A percentile compares a stretch with the other conserved stretches of the same genome.
Conservation (phyloP, 306 rosid genomes). For the Lablab purpureus region DNA sequence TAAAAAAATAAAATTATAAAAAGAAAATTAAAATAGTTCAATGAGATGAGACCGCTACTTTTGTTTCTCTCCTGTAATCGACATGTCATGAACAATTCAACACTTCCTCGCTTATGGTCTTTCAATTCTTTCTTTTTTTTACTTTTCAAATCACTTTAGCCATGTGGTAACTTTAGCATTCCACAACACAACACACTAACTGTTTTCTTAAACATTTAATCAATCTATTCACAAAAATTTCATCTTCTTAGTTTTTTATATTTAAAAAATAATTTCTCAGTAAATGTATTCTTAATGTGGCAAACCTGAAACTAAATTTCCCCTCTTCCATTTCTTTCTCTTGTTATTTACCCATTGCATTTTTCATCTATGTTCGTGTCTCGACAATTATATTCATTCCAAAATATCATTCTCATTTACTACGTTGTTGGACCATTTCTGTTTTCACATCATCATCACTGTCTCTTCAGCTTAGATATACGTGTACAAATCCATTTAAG, state of each 20-base stretch:
- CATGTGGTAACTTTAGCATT: no score
- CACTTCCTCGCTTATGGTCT: not conserved
- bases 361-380: not conserved
- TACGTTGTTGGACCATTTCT: conserved; percentile 4
- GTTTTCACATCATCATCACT: not conserved
- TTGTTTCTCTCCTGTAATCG: conserved; percentile 1
- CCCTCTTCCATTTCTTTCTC: not conserved
- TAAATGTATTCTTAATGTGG: no score
- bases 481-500: no score
- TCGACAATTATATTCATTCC: not conserved
- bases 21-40: not conserved
- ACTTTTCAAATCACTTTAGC: not conserved
- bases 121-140: not conserved
- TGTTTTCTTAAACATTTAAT: no score
- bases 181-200: no score
- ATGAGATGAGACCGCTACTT: not conserved
- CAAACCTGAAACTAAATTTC: no score
- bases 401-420: conserved; percentile 16
- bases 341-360: not conserved
- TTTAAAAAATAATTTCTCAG: no score
- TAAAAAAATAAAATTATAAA: not conserved
- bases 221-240: no score
- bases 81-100: conserved; percentile 12
- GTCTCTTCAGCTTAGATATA: not conserved
- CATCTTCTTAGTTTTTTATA: no score